Percentiles rank a stretch among this genome's conserved stretches.
Conservation (phyloP, 1,284 basidiomycete species). For the Trichosporon faecale region DNA sequence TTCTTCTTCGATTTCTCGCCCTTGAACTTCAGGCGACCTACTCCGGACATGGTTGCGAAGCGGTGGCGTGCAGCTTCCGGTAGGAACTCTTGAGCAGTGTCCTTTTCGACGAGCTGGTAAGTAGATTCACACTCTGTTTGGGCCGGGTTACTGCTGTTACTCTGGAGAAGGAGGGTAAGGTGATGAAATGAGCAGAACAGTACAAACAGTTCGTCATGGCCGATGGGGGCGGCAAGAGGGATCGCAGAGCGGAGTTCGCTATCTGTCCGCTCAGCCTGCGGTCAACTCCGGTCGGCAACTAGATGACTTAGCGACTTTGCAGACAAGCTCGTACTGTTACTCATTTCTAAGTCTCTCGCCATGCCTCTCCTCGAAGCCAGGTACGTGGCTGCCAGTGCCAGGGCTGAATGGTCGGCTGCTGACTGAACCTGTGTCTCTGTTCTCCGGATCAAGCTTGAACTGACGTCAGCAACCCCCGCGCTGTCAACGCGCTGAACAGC, state of each 20-base stretch:
- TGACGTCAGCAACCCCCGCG: slow-evolving; percentile 41
- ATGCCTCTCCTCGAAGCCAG: background rate
- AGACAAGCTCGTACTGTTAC: background rate
- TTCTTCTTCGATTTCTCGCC: slow-evolving; percentile 56
- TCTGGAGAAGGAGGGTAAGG: background rate
- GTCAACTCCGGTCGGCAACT: background rate
- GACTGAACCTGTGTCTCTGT: no score
- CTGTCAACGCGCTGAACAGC: slow-evolving; percentile 43
- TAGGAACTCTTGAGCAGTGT: no score
- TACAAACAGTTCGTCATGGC: background rate
- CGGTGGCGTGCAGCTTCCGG: no score
- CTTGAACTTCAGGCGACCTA: slow-evolving; percentile 52
- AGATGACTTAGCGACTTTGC: background rate
- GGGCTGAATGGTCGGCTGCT: no score
- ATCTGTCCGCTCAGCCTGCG: background rate
- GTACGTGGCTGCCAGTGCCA: no score
- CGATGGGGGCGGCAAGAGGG: background rate
- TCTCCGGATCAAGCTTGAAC: background rate
- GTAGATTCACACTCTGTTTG: no score
- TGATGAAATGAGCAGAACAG: background rate
- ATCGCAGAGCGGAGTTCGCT: background rate
- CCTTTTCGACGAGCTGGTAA: background rate
- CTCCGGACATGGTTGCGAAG: background rate
- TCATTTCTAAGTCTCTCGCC: background rate
- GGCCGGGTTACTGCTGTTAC: background rate